Conservation (phyloP, 805 yeast species). For the Metschnikowia gruessii region DNA sequence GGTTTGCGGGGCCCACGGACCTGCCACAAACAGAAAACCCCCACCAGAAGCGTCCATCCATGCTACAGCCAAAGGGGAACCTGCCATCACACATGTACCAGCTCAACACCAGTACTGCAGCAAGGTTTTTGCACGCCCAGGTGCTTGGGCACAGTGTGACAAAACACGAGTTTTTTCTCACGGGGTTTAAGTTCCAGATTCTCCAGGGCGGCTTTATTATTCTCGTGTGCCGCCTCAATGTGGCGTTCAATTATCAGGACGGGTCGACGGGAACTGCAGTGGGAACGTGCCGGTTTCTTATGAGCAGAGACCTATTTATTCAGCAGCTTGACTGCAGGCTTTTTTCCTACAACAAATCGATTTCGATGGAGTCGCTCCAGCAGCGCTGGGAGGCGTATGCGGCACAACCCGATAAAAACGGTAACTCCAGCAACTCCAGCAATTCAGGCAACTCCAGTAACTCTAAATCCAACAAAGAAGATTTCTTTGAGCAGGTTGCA, state of each 20-base stretch:
- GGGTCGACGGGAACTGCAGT: slow-evolving; percentile 65
- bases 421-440: neutral
- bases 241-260: slow-evolving; percentile 52
- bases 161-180: slow-evolving; percentile 29
- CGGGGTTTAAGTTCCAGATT: slow-evolving; percentile 41
- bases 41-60: neutral
- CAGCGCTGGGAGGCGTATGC: slow-evolving; percentile 24
- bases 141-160: slow-evolving; percentile 44
- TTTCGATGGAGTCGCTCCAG: slow-evolving; percentile 27
- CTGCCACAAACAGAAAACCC: neutral
- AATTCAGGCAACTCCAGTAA: neutral
- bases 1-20: slow-evolving; percentile 27
- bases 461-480: neutral
- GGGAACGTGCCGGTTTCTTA: slow-evolving; percentile 59
- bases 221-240: slow-evolving; percentile 27
- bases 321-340: slow-evolving; percentile 68
- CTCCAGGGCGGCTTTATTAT: slow-evolving; percentile 40
- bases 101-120: slow-evolving; percentile 61
- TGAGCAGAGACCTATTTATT: slow-evolving; percentile 60
- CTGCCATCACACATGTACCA: slow-evolving; percentile 43
- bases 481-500: slow-evolving; percentile 8
- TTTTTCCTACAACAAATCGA: slow-evolving; percentile 26
- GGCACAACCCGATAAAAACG: slow-evolving; percentile 1
- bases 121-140: slow-evolving; percentile 54
- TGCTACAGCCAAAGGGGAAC: too few relatives aligned